Conservation (phyloP, 2,329 filamentous ascomycete species). For the Mycosphaerelloides madeirae region DNA sequence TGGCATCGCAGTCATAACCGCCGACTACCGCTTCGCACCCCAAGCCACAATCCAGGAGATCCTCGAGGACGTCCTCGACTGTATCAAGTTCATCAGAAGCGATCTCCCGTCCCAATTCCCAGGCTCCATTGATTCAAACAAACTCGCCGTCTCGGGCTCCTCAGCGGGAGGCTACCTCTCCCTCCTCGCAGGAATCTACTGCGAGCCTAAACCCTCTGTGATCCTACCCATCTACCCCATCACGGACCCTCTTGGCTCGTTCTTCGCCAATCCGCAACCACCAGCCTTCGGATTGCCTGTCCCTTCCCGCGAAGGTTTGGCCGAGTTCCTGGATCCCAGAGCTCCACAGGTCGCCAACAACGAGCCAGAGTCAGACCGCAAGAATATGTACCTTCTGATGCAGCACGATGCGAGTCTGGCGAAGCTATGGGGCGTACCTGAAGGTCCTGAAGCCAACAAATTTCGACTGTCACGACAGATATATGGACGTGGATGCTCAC, state of each 20-base stretch:
- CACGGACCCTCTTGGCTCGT: slow-evolving; percentile 29
- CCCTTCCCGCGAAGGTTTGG: slow-evolving; percentile 14
- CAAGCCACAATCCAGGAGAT: slow-evolving; percentile 30
- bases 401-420: slow-evolving; percentile 26
- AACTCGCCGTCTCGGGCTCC: slow-evolving; percentile 28
- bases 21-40: slow-evolving; percentile 32
- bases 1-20: slow-evolving; percentile 26
- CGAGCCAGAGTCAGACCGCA: slow-evolving; percentile 10
- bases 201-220: slow-evolving; percentile 30
- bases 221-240: slow-evolving; percentile 32
- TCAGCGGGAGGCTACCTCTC: slow-evolving; percentile 31
- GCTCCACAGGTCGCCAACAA: slow-evolving; percentile 23
- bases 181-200: slow-evolving; percentile 28
- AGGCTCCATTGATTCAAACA: slow-evolving; percentile 15
- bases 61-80: slow-evolving; percentile 27
- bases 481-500: slow-evolving; percentile 19
- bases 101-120: slow-evolving; percentile 13
- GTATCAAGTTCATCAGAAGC: slow-evolving; percentile 26
- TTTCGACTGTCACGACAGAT: slow-evolving; percentile 26
- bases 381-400: slow-evolving; percentile 27
- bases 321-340: slow-evolving; percentile 21
- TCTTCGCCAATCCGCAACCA: slow-evolving; percentile 29
- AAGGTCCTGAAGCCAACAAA: slow-evolving; percentile 18
- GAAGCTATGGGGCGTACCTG: slow-evolving; percentile 20
- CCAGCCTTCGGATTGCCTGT: slow-evolving; percentile 15